A percentile compares a stretch with the other conserved stretches of the same genome.
phyloP scores from a whole-genome alignment of 2,329 filamentous ascomycete species.

The Neonectria ditissima region DNA sequence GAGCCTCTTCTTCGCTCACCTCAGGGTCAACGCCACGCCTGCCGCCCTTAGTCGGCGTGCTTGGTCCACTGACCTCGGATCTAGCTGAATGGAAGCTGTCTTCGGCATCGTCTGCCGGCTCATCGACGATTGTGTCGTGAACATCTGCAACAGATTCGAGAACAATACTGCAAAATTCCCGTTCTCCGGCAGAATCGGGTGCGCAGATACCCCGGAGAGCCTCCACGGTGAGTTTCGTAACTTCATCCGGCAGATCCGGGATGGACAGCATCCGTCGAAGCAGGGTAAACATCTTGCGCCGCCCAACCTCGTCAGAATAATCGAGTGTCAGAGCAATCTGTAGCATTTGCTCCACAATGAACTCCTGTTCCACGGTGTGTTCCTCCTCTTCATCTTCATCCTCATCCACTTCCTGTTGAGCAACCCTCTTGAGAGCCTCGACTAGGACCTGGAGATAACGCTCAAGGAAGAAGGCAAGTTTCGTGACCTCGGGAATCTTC shows the following conservation, averaged over 20 bases:
- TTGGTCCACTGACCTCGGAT: constrained; percentile 81
- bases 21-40: constrained; percentile 57
- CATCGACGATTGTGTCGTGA: constrained; percentile 89
- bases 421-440: constrained; percentile 70
- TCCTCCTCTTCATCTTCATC: constrained; percentile 79
- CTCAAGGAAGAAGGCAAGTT: constrained; percentile 87
- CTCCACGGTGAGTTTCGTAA: constrained; percentile 88
- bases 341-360: constrained; percentile 93
- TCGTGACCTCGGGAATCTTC: constrained; percentile 94
- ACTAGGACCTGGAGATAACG: constrained; percentile 79
- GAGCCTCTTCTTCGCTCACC: constrained; percentile 72
- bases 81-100: constrained; percentile 93
- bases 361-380: constrained; percentile 90
- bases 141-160: constrained; percentile 96
- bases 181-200: constrained; percentile 76
- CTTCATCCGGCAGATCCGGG: constrained; percentile 89
- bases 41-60: constrained; percentile 62
- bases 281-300: constrained; percentile 94
- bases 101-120: constrained; percentile 67
- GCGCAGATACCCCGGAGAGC: constrained; percentile 87
- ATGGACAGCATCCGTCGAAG: constrained; percentile 87
- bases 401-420: constrained; percentile 66
- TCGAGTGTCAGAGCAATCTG: constrained; percentile 93
- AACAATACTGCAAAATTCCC: constrained; percentile 86
- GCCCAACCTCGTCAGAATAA: constrained; percentile 96